These are phyloP conservation scores for Ogataea naganishii DNA, from an alignment of 805 yeast species.

Conservation along the genomic window DNA sequence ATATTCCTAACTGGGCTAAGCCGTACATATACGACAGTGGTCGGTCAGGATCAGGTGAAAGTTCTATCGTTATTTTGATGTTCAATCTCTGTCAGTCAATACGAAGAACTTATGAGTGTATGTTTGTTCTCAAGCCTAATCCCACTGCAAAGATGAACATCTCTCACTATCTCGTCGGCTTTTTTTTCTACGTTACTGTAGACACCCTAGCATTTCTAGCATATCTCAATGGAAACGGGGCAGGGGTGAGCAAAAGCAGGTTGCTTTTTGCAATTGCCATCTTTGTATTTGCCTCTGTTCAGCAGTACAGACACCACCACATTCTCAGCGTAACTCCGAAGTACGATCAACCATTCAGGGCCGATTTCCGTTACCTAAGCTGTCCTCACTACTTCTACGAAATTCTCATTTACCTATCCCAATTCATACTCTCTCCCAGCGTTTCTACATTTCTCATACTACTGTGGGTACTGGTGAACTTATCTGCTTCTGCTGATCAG, in stretches of 20 bases:
- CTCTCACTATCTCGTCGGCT: conserved; percentile 58
- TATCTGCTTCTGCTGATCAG: conserved; percentile 49
- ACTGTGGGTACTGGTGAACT: conserved; percentile 35
- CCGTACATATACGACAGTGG: too few species aligned
- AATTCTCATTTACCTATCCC: conserved; percentile 39
- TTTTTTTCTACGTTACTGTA: conserved; percentile 46
- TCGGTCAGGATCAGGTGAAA: conserved; percentile 11
- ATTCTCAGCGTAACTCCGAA: conserved; percentile 41
- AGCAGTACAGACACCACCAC: conserved; percentile 43
- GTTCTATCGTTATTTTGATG: conserved; percentile 9
- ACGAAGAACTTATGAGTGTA: conserved; percentile 49
- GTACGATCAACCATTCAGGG: conserved; percentile 45
- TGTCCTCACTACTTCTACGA: conserved; percentile 73
- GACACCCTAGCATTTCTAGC: conserved; percentile 24
- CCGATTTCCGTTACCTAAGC: conserved; percentile 40
- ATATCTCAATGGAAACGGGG: neutral
- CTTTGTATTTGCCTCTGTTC: conserved; percentile 28
- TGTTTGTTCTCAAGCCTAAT: conserved; percentile 38
- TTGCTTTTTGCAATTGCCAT: conserved; percentile 9
- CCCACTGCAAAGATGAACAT: conserved; percentile 47
- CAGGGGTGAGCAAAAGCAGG: conserved; percentile 2
- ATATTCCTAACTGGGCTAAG: conserved; percentile 3
- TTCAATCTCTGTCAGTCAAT: conserved; percentile 39
- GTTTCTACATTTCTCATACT: conserved; percentile 15
- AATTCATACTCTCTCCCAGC: conserved; percentile 11